These are phyloP conservation scores for Torulaspora delbrueckii DNA, from an alignment of 805 yeast species.

Conservation along the genomic window DNA sequence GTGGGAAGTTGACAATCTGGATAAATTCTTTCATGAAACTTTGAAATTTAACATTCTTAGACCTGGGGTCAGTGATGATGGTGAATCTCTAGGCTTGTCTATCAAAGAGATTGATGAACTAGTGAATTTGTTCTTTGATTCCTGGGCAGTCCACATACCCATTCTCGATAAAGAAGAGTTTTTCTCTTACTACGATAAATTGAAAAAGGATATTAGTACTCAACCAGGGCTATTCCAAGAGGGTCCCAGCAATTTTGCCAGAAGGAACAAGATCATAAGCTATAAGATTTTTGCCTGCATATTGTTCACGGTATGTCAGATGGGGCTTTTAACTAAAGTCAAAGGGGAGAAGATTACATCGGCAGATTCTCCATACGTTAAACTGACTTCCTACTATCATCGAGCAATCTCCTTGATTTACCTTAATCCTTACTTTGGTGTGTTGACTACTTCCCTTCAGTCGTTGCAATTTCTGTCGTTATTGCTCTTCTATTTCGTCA, in stretches of 20 bases:
- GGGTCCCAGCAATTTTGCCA: conserved; percentile 7
- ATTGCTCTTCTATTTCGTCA: conserved; percentile 64
- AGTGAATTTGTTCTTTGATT: conserved; percentile 62
- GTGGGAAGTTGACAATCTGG: conserved; percentile 30
- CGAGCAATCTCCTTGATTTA: conserved; percentile 53
- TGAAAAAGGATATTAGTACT: conserved; percentile 16
- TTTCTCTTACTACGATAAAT: conserved; percentile 46
- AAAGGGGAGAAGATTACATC: conserved; percentile 17
- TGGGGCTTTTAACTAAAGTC: conserved; percentile 29
- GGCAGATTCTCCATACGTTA: conserved; percentile 11
- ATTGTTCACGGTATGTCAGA: conserved; percentile 28
- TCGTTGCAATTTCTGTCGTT: conserved; percentile 65
- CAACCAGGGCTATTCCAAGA: conserved; percentile 13
- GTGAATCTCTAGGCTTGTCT: conserved; percentile 8
- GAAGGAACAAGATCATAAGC: conserved; percentile 21
- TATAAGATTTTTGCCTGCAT: conserved; percentile 31
- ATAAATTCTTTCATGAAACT: conserved; percentile 20
- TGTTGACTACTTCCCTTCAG: conserved; percentile 57
- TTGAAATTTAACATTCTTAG: conserved; percentile 22
- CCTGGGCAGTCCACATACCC: conserved; percentile 72
- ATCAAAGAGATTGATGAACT: conserved; percentile 52
- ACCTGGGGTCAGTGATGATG: not conserved
- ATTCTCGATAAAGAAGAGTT: conserved; percentile 67
- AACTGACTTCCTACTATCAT: conserved; percentile 47
- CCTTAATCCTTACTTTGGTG: conserved; percentile 52